Conservation (phyloP, 2,329 filamentous ascomycete species). For the Penicillium capsulatum region DNA sequence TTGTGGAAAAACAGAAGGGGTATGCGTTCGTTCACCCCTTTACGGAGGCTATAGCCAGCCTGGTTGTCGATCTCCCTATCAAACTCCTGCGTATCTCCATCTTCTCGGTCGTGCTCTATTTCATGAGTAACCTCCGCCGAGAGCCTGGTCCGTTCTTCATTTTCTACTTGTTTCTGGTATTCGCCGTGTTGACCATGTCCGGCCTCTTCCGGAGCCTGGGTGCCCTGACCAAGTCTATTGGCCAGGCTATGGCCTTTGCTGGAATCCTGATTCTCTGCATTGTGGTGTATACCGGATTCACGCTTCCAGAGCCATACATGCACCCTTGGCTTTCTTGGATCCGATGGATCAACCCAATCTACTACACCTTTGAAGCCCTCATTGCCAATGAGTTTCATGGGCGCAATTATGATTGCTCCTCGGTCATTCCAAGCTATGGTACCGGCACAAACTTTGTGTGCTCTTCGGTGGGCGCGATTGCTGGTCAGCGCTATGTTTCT, state of each 20-base stretch:
- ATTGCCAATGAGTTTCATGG: slow-evolving; percentile 77
- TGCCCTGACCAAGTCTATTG: slow-evolving; percentile 64
- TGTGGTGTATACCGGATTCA: slow-evolving; percentile 49
- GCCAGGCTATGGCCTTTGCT: slow-evolving; percentile 53
- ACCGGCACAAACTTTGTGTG: slow-evolving; percentile 50
- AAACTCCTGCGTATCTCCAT: slow-evolving; percentile 67
- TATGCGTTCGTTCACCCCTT: slow-evolving; percentile 31
- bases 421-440: slow-evolving; percentile 47
- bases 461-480: slow-evolving; percentile 52
- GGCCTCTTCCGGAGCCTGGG: slow-evolving; percentile 79
- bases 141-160: slow-evolving; percentile 77
- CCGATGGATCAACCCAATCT: slow-evolving; percentile 72
- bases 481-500: slow-evolving; percentile 51
- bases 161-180: slow-evolving; percentile 71
- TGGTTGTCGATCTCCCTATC: slow-evolving; percentile 56
- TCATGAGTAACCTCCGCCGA: slow-evolving; percentile 74
- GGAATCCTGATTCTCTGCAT: slow-evolving; percentile 45
- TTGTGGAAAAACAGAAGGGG: slow-evolving; percentile 29
- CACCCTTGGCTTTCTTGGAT: slow-evolving; percentile 77
- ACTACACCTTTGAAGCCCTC: slow-evolving; percentile 74
- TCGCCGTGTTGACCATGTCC: slow-evolving; percentile 63
- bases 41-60: slow-evolving; percentile 14
- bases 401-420: slow-evolving; percentile 54
- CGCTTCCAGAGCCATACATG: slow-evolving; percentile 55
- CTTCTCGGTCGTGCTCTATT: slow-evolving; percentile 79